These are phyloP conservation scores for Mentha longifolia DNA, from an alignment of 257 asterid genomes.

Conservation along the genomic window DNA sequence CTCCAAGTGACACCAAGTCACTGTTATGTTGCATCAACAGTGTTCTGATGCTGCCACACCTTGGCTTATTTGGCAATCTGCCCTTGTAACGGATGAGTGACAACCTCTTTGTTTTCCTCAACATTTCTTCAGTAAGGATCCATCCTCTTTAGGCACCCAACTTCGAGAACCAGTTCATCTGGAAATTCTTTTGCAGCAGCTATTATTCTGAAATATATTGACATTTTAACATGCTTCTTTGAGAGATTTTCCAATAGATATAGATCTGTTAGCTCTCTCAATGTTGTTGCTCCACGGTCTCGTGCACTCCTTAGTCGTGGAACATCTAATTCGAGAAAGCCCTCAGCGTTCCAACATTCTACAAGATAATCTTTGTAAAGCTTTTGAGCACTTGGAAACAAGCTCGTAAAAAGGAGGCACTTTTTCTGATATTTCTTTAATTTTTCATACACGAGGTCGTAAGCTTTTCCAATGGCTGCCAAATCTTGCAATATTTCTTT, in stretches of 20 bases:
- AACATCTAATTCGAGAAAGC: background rate
- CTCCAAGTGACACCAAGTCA: conserved; percentile 18
- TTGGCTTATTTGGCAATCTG: background rate
- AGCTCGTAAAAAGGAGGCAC: conserved; percentile 26
- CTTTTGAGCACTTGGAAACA: conserved; percentile 23
- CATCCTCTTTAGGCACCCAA: too few species aligned
- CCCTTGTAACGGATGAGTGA: conserved; percentile 20
- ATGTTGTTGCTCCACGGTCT: conserved; percentile 19
- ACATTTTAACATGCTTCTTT: conserved; percentile 30
- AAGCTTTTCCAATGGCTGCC: too few species aligned
- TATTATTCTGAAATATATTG: conserved; percentile 24
- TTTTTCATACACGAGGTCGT: conserved; percentile 11
- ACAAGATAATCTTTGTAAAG: conserved; percentile 21
- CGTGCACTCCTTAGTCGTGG: conserved; percentile 1
- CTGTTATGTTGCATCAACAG: conserved; percentile 24
- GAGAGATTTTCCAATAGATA: conserved; percentile 4
- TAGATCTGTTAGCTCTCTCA: conserved; percentile 22
- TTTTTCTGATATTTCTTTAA: conserved; percentile 2
- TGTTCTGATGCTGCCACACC: background rate
- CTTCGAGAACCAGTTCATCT: background rate
- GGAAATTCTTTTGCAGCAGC: conserved; percentile 27
- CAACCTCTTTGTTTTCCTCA: conserved; percentile 19
- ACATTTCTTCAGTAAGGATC: background rate
- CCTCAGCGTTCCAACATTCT: conserved; percentile 31
- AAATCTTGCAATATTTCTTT: background rate